Percentiles rank a stretch among this genome's conserved stretches.
Evolutionary conservation across 495 filamentous ascomycete genomes (phyloP).

Genomic region (Aspergillus olivimuriae): DNA sequence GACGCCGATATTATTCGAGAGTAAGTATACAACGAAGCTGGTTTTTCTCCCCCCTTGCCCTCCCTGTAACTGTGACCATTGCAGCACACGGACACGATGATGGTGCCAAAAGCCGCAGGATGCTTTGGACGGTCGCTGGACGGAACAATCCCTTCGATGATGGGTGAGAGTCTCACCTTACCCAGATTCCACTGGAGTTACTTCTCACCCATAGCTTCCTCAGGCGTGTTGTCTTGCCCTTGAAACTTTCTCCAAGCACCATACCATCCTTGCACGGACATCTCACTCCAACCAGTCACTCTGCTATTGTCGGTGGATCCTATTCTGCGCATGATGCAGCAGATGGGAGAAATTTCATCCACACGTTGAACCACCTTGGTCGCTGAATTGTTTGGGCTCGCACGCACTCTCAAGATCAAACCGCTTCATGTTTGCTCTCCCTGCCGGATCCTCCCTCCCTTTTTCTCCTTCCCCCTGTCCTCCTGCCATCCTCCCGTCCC

Average conservation of each 20-base stretch:
- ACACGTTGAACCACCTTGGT: constrained; percentile 26
- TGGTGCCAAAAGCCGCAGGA: constrained; percentile 26
- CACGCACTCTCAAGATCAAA: constrained; percentile 31
- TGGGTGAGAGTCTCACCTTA: constrained; percentile 51
- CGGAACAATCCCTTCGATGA: constrained; percentile 33
- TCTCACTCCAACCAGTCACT: background rate
- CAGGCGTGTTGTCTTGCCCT: constrained; percentile 44
- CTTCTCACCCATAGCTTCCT: constrained; percentile 53
- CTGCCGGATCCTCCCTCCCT: no score
- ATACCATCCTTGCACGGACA: no score
- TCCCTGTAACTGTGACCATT: constrained; percentile 32
- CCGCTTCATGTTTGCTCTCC: constrained; percentile 51
- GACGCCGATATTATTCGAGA: constrained; percentile 94
- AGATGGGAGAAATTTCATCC: constrained; percentile 21
- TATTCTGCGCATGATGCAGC: constrained; percentile 31
- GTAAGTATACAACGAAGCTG: constrained; percentile 71
- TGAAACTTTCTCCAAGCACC: constrained; percentile 2
- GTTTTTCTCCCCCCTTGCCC: constrained; percentile 57
- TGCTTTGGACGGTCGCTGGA: constrained; percentile 21
- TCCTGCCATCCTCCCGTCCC: constrained; percentile 17
- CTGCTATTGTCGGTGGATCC: constrained; percentile 25
- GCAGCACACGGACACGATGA: constrained; percentile 31
- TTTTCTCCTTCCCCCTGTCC: constrained; percentile 23
- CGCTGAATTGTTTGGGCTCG: constrained; percentile 36
- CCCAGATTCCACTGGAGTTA: constrained; percentile 36